Evolutionary conservation across 2,329 filamentous ascomycete species (phyloP), one percentile per base, ranked within the genome.

Genomic region (Xylariaceae sp.): DNA sequence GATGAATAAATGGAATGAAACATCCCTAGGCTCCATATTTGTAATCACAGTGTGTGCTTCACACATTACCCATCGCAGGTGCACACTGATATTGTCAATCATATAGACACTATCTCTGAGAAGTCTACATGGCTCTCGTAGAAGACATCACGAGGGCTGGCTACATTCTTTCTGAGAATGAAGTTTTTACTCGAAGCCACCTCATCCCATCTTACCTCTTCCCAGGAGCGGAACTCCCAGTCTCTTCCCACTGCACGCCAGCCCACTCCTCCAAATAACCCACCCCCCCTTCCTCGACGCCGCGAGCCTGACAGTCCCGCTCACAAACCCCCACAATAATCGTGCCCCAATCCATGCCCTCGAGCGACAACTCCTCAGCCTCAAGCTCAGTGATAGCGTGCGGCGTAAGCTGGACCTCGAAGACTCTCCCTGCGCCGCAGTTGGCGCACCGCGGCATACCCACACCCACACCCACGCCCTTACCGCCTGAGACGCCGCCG

Each of bases 261-360:
- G 80, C 83, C 92, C 93, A 98, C 68, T 98, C 93, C 72, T 97
- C 93, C 16, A 90, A 60, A 67, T 94, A 97, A 2, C 84, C 88
- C 1, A 83, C 79, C 59, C 82, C 76, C 0, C 82, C 86, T 27
- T 76, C 71, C 11, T 67, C 66, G 6, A 81, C 75, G 1, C 78
- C 77, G 5, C 66, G 65, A 14, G 81, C 79, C 58, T 77, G 74
- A 63, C 93, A 97, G 64, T 97, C 88, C 61, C 70, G 79, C 54
- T 77, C 80, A 65, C 93, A 98, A 6, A 94, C 89, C 0, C 82
- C 90, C 29, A 97, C 73, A 47, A 98, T 81, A 7, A 98, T 78
- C 1, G 90, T 97, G 0, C 92, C 92, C 93, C 93, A 98, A 60
- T 98, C 93, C 93, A 98, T 98, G 0, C 54, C 93, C 72, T 95